Evolutionary conservation across 371 early-diverging fungal species (phyloP), one percentile per base, ranked within the genome.

Genomic region (Actinomortierella wolfii): DNA sequence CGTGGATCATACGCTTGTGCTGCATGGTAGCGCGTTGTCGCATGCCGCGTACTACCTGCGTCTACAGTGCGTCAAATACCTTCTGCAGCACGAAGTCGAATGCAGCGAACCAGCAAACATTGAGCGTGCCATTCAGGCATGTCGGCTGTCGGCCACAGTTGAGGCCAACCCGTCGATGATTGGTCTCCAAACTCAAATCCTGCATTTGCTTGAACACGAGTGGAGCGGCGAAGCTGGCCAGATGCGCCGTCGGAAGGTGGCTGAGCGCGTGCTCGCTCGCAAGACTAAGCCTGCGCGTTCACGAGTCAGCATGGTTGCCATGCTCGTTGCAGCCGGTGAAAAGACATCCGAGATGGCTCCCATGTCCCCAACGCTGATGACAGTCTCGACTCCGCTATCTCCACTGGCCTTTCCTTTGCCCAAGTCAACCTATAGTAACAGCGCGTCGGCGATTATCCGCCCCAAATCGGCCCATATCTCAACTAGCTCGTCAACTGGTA

Each of bases 11-110:
- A 73, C 66, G 41, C 29, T 66, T 24, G 57, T 73, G 15, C 57
- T 66, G 62, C 73, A 73, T 24, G 73, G 73, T 5, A 42, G 63
- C 13, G 73, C 67, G 0, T 52, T 73, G 26, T 59, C 60, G 0
- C 67, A 73, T 41, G 73, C 73, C 5, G 73, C 73, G 0, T 73
- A 73, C 43, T 60, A 73, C 43, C 43, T 73, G 23, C 62, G 66
- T 3, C 34, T 59, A 18, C 47, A 66, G 9, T 66, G 67, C 45
- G 48, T 73, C 24, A 29, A 45, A 11, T 73, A 66, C 57, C 59
- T 73, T 23, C 24, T 73, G n/a, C 67, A 66, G 25, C 51, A 73
- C 39, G 73, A 73, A 55, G 56, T 73, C 46, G 73, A 73, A 41
- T 73, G 73, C 57, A 73, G 73, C 40, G 67, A 66, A 5, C 73